phyloP scores from a whole-genome alignment of 768 basidiomycete species.

The Solioccasus polychromus region DNA sequence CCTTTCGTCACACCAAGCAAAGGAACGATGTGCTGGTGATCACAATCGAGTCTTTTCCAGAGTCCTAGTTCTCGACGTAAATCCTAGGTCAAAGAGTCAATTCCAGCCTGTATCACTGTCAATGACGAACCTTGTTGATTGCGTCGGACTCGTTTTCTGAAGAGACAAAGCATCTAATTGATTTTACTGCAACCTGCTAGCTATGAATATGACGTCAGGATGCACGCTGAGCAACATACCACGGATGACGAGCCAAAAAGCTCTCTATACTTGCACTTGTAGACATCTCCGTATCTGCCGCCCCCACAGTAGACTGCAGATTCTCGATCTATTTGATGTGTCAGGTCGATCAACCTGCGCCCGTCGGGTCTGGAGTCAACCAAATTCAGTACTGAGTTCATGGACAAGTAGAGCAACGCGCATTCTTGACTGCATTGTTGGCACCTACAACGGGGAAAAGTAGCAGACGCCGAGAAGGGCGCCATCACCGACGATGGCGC shows the following conservation, averaged over 20 bases:
- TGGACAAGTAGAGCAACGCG: too few relatives aligned
- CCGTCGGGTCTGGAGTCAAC: too few relatives aligned
- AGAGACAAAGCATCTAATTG: background rate
- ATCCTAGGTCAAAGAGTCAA: too few relatives aligned
- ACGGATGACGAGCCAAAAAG: background rate
- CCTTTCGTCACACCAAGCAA: conserved; percentile 16
- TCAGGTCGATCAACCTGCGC: background rate
- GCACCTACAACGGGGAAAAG: too few relatives aligned
- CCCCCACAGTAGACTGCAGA: background rate
- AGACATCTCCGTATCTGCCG: conserved; percentile 8
- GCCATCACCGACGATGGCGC: too few relatives aligned
- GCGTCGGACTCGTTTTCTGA: conserved; percentile 3
- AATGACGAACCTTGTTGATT: background rate
- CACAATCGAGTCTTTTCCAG: conserved; percentile 12
- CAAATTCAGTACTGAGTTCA: too few relatives aligned
- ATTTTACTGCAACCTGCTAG: conserved; percentile 9
- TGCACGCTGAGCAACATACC: background rate
- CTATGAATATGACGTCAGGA: too few relatives aligned
- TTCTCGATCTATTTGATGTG: background rate
- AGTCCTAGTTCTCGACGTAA: conserved; percentile 15
- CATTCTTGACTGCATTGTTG: background rate
- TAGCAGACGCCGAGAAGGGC: too few relatives aligned
- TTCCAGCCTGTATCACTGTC: too few relatives aligned
- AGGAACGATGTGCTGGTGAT: conserved; percentile 16
- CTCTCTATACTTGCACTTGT: conserved; percentile 8